phyloP scores from a whole-genome alignment of 2,329 filamentous ascomycete species.

The Alternaria triticina region DNA sequence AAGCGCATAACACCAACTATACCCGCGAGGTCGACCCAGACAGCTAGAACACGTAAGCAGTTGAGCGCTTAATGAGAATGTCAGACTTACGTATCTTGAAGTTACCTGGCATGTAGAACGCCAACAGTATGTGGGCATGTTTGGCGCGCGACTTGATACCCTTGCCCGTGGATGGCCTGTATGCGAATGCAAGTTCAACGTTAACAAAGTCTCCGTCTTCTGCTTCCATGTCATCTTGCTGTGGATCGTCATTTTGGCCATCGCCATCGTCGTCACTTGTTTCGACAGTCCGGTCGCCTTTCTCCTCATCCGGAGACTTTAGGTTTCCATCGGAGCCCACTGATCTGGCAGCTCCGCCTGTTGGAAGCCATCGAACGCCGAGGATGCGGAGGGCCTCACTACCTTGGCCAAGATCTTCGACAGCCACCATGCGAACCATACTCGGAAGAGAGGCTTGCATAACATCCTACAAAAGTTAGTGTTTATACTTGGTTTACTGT shows the following conservation, averaged over 20 bases:
- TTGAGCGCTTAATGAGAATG: background rate
- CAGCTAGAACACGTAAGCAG: conserved; percentile 52
- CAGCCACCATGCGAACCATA: conserved; percentile 74
- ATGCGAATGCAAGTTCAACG: conserved; percentile 76
- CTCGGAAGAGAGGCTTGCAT: conserved; percentile 79
- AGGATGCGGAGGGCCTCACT: conserved; percentile 74
- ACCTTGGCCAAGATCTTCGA: conserved; percentile 78
- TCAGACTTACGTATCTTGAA: conserved; percentile 57
- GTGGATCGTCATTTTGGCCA: conserved; percentile 41
- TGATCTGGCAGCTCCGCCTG: conserved; percentile 69
- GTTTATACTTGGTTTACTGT: background rate
- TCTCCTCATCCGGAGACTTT: conserved; percentile 53
- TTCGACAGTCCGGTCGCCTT: conserved; percentile 59
- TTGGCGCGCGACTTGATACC: conserved; percentile 68
- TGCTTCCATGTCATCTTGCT: conserved; percentile 65
- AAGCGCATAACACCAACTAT: conserved; percentile 73
- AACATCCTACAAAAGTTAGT: conserved; percentile 60
- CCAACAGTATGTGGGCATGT: conserved; percentile 74
- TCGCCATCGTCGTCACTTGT: conserved; percentile 52
- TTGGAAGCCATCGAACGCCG: conserved; percentile 74
- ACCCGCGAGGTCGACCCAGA: conserved; percentile 78
- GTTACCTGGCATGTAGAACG: conserved; percentile 70
- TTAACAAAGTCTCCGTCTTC: conserved; percentile 82
- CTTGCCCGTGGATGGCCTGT: conserved; percentile 68
- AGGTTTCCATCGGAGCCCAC: conserved; percentile 66